These are phyloP conservation scores for Retiboletus flavoniger DNA, from an alignment of 1,284 basidiomycete species.

Conservation along the genomic window DNA sequence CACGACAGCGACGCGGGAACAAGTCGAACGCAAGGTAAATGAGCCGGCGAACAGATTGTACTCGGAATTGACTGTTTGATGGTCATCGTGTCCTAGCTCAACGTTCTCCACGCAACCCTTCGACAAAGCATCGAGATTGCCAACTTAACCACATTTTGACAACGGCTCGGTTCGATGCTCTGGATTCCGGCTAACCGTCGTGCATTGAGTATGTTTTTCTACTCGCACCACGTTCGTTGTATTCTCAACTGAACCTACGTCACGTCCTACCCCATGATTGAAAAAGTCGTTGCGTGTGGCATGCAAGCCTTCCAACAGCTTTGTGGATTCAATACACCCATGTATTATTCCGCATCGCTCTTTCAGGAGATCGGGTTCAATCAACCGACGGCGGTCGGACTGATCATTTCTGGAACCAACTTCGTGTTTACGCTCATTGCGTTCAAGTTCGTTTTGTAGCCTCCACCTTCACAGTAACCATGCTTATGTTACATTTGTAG, in stretches of 20 bases:
- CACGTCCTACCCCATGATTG: not conserved
- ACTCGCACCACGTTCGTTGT: not conserved
- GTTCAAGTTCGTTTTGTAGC: conserved; percentile 44
- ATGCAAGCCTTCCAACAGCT: conserved; percentile 83
- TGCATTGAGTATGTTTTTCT: conserved; percentile 58
- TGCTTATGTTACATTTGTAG: conserved; percentile 8
- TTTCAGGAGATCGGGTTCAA: conserved; percentile 81
- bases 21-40: conserved; percentile 64
- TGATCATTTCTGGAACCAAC: conserved; percentile 78
- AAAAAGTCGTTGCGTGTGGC: conserved; percentile 68
- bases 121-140: conserved; percentile 62
- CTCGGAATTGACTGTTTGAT: not conserved
- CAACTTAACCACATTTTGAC: conserved; percentile 58
- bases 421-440: conserved; percentile 82
- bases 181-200: conserved; percentile 61
- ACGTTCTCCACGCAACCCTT: conserved; percentile 61
- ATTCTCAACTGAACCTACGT: not conserved
- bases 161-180: conserved; percentile 58
- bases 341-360: conserved; percentile 78
- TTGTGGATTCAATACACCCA: conserved; percentile 73
- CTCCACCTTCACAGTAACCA: not conserved
- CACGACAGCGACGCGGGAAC: conserved; percentile 57
- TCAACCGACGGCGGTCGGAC: conserved; percentile 76
- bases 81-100: conserved; percentile 40
- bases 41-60: not conserved